phyloP scores from a whole-genome alignment of 192 early-diverging fungal species.

The Phycomyces nitens region DNA sequence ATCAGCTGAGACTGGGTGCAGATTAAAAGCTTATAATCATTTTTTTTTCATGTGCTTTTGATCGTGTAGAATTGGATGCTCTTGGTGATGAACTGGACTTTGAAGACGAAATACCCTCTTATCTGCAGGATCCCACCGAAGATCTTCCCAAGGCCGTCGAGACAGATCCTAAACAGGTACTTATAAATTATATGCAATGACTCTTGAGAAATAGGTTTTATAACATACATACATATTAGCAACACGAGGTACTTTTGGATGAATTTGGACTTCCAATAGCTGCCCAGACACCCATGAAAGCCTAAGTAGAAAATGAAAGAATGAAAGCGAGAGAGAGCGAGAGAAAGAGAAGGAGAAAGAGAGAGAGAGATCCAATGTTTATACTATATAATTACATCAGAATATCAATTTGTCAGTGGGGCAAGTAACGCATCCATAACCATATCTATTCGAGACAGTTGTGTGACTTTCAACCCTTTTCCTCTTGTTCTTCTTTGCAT shows the following conservation, averaged over 20 bases:
- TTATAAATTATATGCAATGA: neutral
- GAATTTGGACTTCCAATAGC: constrained; percentile 49
- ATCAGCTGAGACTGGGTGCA: neutral
- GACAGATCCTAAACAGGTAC: constrained; percentile 48
- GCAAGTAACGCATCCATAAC: no score
- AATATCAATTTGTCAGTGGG: no score
- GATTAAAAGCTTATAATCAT: constrained; percentile 5
- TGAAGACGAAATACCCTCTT: constrained; percentile 79
- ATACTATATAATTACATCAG: no score
- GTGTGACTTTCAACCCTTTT: no score
- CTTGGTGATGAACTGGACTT: constrained; percentile 86
- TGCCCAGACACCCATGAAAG: constrained; percentile 48
- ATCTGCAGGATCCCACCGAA: constrained; percentile 69
- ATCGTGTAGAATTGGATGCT: constrained; percentile 81
- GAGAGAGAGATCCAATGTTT: neutral
- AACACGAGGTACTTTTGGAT: constrained; percentile 40
- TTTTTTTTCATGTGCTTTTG: neutral
- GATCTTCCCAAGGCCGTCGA: constrained; percentile 48
- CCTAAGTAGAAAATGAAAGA: constrained; percentile 16
- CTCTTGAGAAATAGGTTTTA: no score
- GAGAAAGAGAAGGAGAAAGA: neutral
- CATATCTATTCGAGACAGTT: no score
- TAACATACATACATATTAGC: constrained; percentile 5
- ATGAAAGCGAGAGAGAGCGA: neutral
- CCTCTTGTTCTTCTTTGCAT: no score